phyloP scores from a whole-genome alignment of 331 rosid species.

The Acacia concinna region DNA sequence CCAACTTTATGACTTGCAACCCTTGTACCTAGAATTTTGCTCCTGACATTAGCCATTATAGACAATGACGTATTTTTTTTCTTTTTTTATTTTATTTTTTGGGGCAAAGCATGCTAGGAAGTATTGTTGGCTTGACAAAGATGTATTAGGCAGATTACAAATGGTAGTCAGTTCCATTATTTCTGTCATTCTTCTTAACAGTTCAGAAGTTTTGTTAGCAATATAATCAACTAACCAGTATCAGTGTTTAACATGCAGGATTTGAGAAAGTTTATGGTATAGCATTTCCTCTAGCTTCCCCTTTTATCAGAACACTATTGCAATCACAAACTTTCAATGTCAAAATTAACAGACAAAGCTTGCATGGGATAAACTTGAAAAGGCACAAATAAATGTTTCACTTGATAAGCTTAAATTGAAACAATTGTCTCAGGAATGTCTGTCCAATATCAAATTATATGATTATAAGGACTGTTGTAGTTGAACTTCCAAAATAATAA shows the following conservation, averaged over 20 bases:
- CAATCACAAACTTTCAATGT: slow-evolving; percentile 1
- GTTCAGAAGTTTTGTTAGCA: neutral
- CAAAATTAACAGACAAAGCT: slow-evolving; percentile 12
- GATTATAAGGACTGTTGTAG: slow-evolving; percentile 18
- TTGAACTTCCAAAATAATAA: neutral
- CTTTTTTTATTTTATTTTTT: no score
- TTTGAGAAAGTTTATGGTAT: neutral
- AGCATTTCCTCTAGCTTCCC: neutral
- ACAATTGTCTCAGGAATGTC: neutral
- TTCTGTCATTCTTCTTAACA: neutral
- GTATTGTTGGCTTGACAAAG: neutral
- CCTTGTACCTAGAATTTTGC: neutral
- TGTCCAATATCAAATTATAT: slow-evolving; percentile 20
- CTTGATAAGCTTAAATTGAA: slow-evolving; percentile 19
- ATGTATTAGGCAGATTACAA: neutral
- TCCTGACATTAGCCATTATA: neutral
- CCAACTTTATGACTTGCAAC: neutral
- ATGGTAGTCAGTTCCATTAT: neutral
- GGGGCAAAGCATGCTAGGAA: neutral
- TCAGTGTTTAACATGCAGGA: neutral
- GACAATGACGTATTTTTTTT: neutral
- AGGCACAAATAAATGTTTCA: slow-evolving; percentile 22
- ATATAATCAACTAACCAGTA: neutral
- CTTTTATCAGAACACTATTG: neutral
- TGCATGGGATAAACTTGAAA: slow-evolving; percentile 20